Evolutionary conservation across 1,284 basidiomycete species (phyloP).

Genomic region (Trametes polyzona): DNA sequence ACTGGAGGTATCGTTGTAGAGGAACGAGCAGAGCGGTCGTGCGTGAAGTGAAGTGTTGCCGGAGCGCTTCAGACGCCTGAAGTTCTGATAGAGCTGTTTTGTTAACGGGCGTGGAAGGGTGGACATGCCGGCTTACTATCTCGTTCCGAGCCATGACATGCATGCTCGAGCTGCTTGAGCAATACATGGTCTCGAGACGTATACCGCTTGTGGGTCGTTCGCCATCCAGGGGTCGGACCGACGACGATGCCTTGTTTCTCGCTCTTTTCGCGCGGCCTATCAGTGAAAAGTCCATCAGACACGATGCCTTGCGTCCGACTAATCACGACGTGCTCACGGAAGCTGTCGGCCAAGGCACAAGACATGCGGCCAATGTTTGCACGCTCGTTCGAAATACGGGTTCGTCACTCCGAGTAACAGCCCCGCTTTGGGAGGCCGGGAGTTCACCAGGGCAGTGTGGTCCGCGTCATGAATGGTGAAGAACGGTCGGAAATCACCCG

Average conservation of each 20-base stretch:
- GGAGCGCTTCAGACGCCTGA: constrained; percentile 69
- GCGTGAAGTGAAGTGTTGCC: constrained; percentile 86
- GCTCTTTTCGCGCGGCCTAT: constrained; percentile 9
- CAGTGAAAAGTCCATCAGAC: no score
- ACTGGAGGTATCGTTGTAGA: constrained; percentile 91
- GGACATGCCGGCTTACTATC: constrained; percentile 49
- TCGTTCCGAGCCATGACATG: constrained; percentile 51
- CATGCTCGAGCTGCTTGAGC: constrained; percentile 68
- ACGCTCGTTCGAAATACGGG: constrained; percentile 89
- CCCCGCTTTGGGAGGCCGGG: constrained; percentile 84
- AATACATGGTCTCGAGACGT: constrained; percentile 84
- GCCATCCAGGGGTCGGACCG: constrained; percentile 72
- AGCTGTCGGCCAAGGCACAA: constrained; percentile 62
- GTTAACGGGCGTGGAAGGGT: background rate
- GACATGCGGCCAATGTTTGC: constrained; percentile 92
- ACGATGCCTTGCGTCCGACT: no score
- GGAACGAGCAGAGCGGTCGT: constrained; percentile 92
- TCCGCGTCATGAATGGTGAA: constrained; percentile 96
- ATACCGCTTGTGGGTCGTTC: constrained; percentile 79
- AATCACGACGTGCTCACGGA: constrained; percentile 39
- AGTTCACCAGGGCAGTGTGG: constrained; percentile 76
- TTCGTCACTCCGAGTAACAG: constrained; percentile 92
- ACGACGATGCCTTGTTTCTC: constrained; percentile 34
- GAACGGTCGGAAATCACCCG: constrained; percentile 90
- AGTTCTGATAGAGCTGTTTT: constrained; percentile 57